phyloP scores from a whole-genome alignment of 768 basidiomycete species.

The Calocybe cyanea region DNA sequence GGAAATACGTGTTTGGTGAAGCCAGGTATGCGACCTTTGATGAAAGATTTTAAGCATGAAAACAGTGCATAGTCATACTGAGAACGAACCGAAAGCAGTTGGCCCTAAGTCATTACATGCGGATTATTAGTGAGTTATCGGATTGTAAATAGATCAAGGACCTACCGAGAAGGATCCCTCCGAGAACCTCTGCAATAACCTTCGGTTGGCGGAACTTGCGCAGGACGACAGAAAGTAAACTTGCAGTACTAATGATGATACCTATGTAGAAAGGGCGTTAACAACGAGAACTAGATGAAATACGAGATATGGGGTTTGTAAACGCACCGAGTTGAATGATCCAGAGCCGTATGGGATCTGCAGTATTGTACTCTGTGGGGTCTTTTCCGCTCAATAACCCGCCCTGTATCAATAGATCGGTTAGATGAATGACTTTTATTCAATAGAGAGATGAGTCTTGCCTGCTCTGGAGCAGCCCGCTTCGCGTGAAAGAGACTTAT shows the following conservation, averaged over 20 bases:
- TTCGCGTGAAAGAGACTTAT: slow-evolving; percentile 31
- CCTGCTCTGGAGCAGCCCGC: slow-evolving; percentile 37
- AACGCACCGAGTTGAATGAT: slow-evolving; percentile 69
- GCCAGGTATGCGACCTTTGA: slow-evolving; percentile 85
- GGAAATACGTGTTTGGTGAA: slow-evolving; percentile 90
- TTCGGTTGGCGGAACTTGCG: slow-evolving; percentile 81
- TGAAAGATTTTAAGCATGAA: too few relatives aligned
- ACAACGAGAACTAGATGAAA: neutral
- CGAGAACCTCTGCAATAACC: slow-evolving; percentile 80
- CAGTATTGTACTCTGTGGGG: slow-evolving; percentile 58
- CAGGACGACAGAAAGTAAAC: slow-evolving; percentile 67
- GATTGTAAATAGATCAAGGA: slow-evolving; percentile 21
- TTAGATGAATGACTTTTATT: slow-evolving; percentile 1
- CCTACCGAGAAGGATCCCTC: slow-evolving; percentile 82
- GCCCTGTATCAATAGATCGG: slow-evolving; percentile 45
- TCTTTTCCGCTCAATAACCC: slow-evolving; percentile 75
- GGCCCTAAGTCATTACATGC: slow-evolving; percentile 31
- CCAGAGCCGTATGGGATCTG: slow-evolving; percentile 75
- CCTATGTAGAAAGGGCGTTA: slow-evolving; percentile 34
- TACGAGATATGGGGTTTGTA: slow-evolving; percentile 16
- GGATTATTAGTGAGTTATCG: neutral
- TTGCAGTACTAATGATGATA: slow-evolving; percentile 79
- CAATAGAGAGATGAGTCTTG: neutral
- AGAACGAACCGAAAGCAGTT: slow-evolving; percentile 40
- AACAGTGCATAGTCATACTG: too few relatives aligned